A percentile compares a stretch with the other conserved stretches of the same genome.
Evolutionary conservation across 1,284 basidiomycete species (phyloP).

Genomic region (Stereum hirsutum): DNA sequence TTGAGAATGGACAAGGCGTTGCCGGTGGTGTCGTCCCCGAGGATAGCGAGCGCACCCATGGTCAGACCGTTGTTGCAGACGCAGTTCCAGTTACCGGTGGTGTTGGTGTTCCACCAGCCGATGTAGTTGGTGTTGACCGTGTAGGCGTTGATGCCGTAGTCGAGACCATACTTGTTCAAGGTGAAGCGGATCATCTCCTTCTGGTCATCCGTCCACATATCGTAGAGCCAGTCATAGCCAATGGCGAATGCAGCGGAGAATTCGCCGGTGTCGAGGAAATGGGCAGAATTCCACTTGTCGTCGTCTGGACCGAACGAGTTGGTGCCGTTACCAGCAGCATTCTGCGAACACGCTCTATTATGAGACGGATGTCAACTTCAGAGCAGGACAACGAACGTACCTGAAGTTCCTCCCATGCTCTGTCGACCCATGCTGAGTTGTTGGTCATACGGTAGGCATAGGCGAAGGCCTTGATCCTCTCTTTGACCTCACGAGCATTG

Average conservation of each 20-base stretch:
- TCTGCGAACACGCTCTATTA: constrained; percentile 27
- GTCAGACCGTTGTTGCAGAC: constrained; percentile 92
- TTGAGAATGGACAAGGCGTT: constrained; percentile 61
- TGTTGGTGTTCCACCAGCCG: constrained; percentile 55
- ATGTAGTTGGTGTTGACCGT: constrained; percentile 29
- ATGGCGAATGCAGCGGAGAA: constrained; percentile 82
- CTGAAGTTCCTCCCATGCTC: constrained; percentile 77
- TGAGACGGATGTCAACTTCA: background rate
- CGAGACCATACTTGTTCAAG: constrained; percentile 76
- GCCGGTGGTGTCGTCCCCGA: constrained; percentile 77
- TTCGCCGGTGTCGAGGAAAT: constrained; percentile 95
- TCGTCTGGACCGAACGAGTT: constrained; percentile 51
- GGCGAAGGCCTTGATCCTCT: constrained; percentile 86
- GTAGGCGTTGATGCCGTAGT: constrained; percentile 48
- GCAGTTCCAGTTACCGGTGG: constrained; percentile 93
- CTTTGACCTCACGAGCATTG: constrained; percentile 83
- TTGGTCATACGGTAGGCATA: constrained; percentile 91
- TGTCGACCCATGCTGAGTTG: constrained; percentile 82
- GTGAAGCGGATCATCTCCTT: constrained; percentile 63
- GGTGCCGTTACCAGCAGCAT: constrained; percentile 59
- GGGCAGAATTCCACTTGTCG: constrained; percentile 74
- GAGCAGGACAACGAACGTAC: constrained; percentile 29
- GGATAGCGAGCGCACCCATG: constrained; percentile 84
- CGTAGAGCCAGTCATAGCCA: constrained; percentile 94
- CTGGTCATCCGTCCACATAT: constrained; percentile 74